Evolutionary conservation across 116 monocot species (phyloP), one percentile per base, ranked within the genome.

Genomic region (Trichopus zeylanicus): DNA sequence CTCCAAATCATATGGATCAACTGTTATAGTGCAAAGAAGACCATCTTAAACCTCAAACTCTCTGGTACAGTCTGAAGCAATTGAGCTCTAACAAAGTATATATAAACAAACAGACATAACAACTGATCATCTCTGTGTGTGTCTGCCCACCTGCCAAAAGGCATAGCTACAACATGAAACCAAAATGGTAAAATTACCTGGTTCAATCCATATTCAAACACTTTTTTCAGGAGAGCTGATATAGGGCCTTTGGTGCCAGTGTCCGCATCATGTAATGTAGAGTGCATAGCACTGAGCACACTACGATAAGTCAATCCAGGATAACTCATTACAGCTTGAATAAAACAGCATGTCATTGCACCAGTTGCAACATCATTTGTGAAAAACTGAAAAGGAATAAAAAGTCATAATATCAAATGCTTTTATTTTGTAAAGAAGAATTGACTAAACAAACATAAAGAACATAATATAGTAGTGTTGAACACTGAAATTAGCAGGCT

Each of bases 261-360:
- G 48, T 67, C 59, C 10, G 70, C 72, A 11, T 74, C 76, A 32
- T 79, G 78, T 30, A 97, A 90, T 1, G 73, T 72, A 9, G 77
- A 46, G 29, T 91, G 74, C 87, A 97, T 90, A 30, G 62, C 33
- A 5, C 38, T 54, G 7, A 97, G 87, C 67, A 97, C 46, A 20
- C 65, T 35, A 9, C 97, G 87, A 55, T 97, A 91, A n/a, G 87
- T 97, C 9, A 57, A 54, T 46, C 77, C 81, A 19, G 81, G 84
- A 21, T 87, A 77, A 25, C 33, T 77, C 53, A 81, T 83, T 7
- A 97, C 53, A 7, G 91, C 87, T 63, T 72, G 61, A 62, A 97
- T 97, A 54, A 97, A 97, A 70, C 87, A 81, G 72, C 75, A 90
- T 8, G 87, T 90, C 91, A 90, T 97, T 7, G 91, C 97, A 11